Conservation (phyloP, 1,139 yeast species). For the Nakaseomyces uthaithaninus region DNA sequence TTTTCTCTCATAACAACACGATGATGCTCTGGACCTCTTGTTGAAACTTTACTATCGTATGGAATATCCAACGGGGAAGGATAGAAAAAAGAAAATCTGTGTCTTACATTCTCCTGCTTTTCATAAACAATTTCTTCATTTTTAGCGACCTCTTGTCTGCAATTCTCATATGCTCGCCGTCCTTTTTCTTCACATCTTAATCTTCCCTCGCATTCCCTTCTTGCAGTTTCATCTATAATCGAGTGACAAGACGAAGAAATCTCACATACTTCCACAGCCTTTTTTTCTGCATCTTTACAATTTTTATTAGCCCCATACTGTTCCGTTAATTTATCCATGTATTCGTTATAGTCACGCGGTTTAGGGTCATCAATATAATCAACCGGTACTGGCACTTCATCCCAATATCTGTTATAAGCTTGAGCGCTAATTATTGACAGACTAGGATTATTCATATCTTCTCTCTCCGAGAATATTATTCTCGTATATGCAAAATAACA, state of each 20-base stretch:
- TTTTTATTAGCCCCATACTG: background rate
- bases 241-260: background rate
- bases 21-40: background rate
- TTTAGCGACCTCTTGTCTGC: background rate
- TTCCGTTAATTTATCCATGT: background rate
- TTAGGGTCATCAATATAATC: background rate
- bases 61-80: slow-evolving; percentile 1
- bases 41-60: background rate
- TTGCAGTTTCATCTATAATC: background rate
- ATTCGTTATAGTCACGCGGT: background rate
- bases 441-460: background rate
- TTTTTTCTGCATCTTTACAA: background rate
- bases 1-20: background rate
- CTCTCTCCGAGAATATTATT: background rate
- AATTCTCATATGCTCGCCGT: background rate
- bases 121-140: background rate
- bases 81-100: background rate
- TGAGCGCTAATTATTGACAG: background rate
- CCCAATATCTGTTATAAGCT: slow-evolving; percentile 1
- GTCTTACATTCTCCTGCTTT: background rate
- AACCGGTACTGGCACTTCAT: background rate
- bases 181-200: background rate
- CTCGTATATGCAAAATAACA: slow-evolving; percentile 1
- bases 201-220: background rate
- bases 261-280: background rate